A percentile compares a stretch with the other conserved stretches of the same genome.
Evolutionary conservation across 176 grass and related monocot genomes (phyloP).

Genomic region (Oryza punctata): DNA sequence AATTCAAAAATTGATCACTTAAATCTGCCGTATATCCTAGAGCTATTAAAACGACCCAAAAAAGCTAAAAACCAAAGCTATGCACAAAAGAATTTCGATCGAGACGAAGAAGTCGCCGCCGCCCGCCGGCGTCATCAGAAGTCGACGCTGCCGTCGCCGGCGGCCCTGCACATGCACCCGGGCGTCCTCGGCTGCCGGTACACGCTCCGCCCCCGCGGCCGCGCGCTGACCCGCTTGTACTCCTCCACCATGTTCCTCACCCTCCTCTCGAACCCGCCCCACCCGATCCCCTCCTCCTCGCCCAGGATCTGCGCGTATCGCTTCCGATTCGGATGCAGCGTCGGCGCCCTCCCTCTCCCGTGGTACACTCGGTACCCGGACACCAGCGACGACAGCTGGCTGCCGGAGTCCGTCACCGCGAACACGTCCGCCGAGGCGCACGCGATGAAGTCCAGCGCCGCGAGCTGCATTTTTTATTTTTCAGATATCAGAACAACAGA

Average conservation of each 20-base stretch:
- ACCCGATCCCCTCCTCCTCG: conserved; percentile 55
- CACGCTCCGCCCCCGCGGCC: conserved; percentile 76
- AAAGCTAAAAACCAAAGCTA: no score
- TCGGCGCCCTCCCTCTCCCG: conserved; percentile 69
- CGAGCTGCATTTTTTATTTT: conserved; percentile 44
- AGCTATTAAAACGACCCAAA: no score
- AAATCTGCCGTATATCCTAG: no score
- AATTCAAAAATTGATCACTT: no score
- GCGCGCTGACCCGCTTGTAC: conserved; percentile 69
- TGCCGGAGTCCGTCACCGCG: conserved; percentile 94
- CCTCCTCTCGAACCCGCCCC: conserved; percentile 65
- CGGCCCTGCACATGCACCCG: conserved; percentile 84
- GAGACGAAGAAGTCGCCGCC: no score
- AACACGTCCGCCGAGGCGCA: conserved; percentile 88
- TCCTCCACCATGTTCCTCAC: conserved; percentile 86
- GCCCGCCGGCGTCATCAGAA: no score
- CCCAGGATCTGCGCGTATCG: conserved; percentile 74
- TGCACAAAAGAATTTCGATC: no score
- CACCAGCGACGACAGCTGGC: conserved; percentile 93
- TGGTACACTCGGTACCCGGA: conserved; percentile 88
- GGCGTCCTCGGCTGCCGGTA: conserved; percentile 85
- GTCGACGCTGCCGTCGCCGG: conserved; percentile 7
- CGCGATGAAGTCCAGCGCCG: conserved; percentile 90
- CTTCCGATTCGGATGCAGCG: conserved; percentile 85
- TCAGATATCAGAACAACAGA: no score